phyloP scores from a whole-genome alignment of 2,329 filamentous ascomycete genomes.

The Didymella sp. region DNA sequence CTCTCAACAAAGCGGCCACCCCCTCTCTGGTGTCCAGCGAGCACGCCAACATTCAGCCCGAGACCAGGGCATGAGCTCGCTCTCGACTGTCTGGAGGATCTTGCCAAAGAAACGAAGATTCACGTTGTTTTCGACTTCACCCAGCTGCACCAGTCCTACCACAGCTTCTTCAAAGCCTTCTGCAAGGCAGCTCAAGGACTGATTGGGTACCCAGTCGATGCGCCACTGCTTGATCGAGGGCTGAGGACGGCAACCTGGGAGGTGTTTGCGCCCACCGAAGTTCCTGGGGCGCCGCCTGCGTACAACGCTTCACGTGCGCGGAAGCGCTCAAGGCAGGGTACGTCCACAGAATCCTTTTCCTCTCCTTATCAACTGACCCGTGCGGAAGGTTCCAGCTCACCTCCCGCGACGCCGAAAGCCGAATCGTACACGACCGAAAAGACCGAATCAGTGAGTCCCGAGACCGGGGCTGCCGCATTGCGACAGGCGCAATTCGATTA shows the following conservation, averaged over 20 bases:
- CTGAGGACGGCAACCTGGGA: constrained; percentile 21
- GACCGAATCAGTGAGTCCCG: constrained; percentile 18
- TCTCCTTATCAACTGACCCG: neutral
- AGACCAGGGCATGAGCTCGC: constrained; percentile 15
- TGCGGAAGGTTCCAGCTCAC: constrained; percentile 5
- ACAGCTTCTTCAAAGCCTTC: constrained; percentile 19
- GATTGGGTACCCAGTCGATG: constrained; percentile 14
- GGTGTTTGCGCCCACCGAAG: constrained; percentile 17
- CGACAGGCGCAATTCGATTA: neutral
- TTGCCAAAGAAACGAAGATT: constrained; percentile 19
- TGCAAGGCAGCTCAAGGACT: constrained; percentile 16
- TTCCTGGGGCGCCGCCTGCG: constrained; percentile 18
- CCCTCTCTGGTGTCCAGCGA: constrained; percentile 3
- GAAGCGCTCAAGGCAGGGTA: constrained; percentile 17
- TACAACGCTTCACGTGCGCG: constrained; percentile 16
- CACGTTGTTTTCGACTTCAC: constrained; percentile 19
- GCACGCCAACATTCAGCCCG: neutral
- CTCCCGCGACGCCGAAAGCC: constrained; percentile 3
- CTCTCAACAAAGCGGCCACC: neutral
- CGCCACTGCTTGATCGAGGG: constrained; percentile 8
- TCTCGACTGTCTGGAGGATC: constrained; percentile 11
- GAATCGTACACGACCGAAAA: constrained; percentile 18
- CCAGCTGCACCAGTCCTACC: constrained; percentile 13
- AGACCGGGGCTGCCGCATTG: constrained; percentile 10
- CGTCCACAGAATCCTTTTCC: neutral